Base-by-base conservation (phyloP, 108 stramenopile genomes). In the Cylindrotheca closterium region DNA sequence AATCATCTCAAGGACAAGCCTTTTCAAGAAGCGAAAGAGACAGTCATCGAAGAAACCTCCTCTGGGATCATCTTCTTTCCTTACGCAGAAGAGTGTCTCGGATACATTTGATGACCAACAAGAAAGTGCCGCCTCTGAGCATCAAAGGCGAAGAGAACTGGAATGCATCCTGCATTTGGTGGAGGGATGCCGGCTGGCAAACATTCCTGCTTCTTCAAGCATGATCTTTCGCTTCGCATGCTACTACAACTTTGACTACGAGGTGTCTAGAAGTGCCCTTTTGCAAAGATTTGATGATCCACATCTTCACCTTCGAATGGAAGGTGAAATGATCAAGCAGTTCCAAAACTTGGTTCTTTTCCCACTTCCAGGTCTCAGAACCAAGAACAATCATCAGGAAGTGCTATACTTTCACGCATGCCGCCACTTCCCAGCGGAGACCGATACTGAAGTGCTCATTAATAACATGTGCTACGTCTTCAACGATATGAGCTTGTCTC, bases 341-440 rank as follows among this genome's bases (percentile, higher is more conserved):
- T 26, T 78, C 83, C n/a, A n/a, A n/a, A n/a, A n/a, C n/a, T n/a
- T n/a, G n/a, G n/a, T n/a, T n/a, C n/a, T n/a, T n/a, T n/a, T n/a
- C n/a, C n/a, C n/a, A n/a, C n/a, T n/a, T n/a, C n/a, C n/a, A 29
- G 75, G 71, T 25, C 62, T 80, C 23, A 60, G 55, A 31, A 77
- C 79, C 19, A 77, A 51, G 8, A 64, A 78, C n/a, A 77, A 73
- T 22, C 47, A 63, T 51, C 23, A 62, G 30, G 47, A 64, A 25
- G 63, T 75, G 12, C 68, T 84, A 31, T 84, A 78, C 69, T 80
- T 84, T 79, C 55, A 66, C 26, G 73, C 79, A 18, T 48, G 64
- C 4, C 74, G 77, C 24, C 78, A 71, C 73, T 63, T 68, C 46
- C 83, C 76, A 45, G 70, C 59, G 22, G 32, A 67, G 22, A 75